Base-by-base conservation (phyloP, 2,329 filamentous ascomycete species). In the Xylaria hypoxylon region DNA sequence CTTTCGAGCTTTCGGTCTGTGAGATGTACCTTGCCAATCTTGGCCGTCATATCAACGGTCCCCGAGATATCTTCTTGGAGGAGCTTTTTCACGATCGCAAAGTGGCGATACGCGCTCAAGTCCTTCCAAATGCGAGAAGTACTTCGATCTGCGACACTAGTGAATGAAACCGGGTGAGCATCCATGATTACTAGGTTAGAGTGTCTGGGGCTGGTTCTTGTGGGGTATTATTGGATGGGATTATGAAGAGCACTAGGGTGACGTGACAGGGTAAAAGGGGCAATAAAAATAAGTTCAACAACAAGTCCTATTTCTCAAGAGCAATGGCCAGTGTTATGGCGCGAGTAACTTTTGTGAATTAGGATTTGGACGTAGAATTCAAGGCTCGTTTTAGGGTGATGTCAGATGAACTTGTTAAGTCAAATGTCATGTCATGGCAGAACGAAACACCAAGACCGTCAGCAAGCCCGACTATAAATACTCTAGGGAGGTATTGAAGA, bases 81-180 rank as follows among this genome's bases (percentile, higher is more conserved):
- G 61, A 79, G 72, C 52, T 55, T 55, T 44, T 77, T 76, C 53
- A 77, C 69, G 33, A 80, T 70, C 65, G 74, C 80, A 48, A 78
- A 77, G 26, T 78, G 75, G 52, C 79, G 81, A 57, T 79, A 80
- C 26, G 79, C 77, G 69, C 79, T 79, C 26, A 86, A 78, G 71
- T 86, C 84, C 67, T 82, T 82, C 72, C 85, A 85, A 58, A 86
- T 82, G 59, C 79, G 81, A 50, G 84, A 86, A 28, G 80, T 78
- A 62, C 75, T 77, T 69, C 81, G 80, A 56, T 76, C 77, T 19
- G 80, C 76, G 33, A 80, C 75, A 73, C 81, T 85, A 70, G 80
- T 82, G 73, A 77, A 82, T 42, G 80, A 85, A 72, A 85, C 80
- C 31, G 82, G 81, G 77, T 85, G 83, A 82, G 83, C 82, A 77